Evolutionary conservation across 768 basidiomycete species (phyloP).

Genomic region (Leccinum subgranulosum): DNA sequence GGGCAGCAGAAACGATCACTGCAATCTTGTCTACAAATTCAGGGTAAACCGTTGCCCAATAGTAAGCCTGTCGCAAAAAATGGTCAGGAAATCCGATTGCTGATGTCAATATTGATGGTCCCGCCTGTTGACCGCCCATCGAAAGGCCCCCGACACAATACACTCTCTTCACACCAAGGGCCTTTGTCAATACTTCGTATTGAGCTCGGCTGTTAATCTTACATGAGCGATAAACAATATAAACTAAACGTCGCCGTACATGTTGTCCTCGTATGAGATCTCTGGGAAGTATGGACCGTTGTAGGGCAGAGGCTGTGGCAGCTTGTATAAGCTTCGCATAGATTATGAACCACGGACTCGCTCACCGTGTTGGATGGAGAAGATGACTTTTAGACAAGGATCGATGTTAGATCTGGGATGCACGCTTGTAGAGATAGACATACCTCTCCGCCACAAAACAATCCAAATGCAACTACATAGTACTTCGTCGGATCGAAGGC

Average conservation of each 20-base stretch:
- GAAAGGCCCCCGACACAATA: conserved; percentile 51
- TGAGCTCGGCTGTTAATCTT: conserved; percentile 45
- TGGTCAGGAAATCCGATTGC: background rate
- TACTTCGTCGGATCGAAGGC: conserved; percentile 50
- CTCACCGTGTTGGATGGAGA: conserved; percentile 59
- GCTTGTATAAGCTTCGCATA: background rate
- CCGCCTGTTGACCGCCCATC: conserved; percentile 56
- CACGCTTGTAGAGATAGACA: conserved; percentile 3
- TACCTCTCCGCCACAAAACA: conserved; percentile 61
- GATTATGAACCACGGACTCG: background rate
- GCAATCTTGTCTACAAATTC: conserved; percentile 47
- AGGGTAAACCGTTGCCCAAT: conserved; percentile 54
- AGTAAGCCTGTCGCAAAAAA: conserved; percentile 39
- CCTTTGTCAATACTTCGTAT: conserved; percentile 47
- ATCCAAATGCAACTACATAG: conserved; percentile 52
- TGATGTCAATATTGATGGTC: background rate
- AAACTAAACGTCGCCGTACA: conserved; percentile 31
- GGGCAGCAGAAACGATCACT: conserved; percentile 49
- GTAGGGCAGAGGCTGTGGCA: conserved; percentile 45
- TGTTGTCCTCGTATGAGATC: conserved; percentile 57
- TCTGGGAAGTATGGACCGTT: conserved; percentile 58
- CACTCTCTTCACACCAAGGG: conserved; percentile 42
- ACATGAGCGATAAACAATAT: background rate
- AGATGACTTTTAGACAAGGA: conserved; percentile 38
- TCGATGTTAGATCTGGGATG: background rate